phyloP scores from a whole-genome alignment of 257 asterid species.

The Misopates orontium region DNA sequence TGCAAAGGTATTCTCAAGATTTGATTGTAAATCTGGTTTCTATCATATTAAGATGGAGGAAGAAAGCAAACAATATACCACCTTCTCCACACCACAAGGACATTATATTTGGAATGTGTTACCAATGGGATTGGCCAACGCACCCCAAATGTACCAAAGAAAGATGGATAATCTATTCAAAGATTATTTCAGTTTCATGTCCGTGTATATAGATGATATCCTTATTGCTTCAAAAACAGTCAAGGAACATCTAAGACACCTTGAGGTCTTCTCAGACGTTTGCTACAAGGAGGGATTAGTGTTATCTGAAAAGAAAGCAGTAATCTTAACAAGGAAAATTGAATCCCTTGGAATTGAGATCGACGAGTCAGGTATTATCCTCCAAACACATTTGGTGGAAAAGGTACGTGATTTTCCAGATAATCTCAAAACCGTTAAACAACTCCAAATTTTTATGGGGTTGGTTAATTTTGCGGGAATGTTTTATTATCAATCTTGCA shows the following conservation, averaged over 20 bases:
- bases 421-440: neutral
- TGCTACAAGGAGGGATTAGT: slow-evolving; percentile 5
- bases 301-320: neutral
- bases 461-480: neutral
- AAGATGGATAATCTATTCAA: too few species aligned
- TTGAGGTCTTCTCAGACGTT: neutral
- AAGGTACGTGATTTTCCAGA: neutral
- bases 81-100: neutral
- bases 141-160: neutral
- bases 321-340: slow-evolving; percentile 3
- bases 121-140: neutral
- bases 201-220: too few species aligned
- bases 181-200: too few species aligned
- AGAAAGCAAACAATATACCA: neutral
- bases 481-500: neutral
- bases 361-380: neutral
- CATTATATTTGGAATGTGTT: neutral
- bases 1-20: neutral
- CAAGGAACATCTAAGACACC: too few species aligned
- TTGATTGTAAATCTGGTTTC: neutral
- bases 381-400: neutral
- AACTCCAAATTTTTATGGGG: neutral
- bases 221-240: too few species aligned
- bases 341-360: neutral
- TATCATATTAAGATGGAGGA: neutral